phyloP scores from a whole-genome alignment of 2,329 filamentous ascomycete species.

The Penicillium sp. region DNA sequence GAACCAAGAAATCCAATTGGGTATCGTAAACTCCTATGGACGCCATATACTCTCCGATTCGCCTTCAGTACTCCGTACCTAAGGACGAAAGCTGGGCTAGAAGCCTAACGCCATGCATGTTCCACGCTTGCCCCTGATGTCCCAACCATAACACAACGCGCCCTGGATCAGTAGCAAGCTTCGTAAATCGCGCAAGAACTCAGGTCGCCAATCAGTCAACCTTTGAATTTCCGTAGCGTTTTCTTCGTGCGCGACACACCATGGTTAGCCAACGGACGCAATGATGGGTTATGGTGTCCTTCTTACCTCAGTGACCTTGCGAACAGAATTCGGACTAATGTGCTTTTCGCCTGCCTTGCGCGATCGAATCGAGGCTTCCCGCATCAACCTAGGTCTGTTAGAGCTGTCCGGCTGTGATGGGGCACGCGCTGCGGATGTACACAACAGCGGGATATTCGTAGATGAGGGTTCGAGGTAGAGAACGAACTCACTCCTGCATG shows the following conservation, averaged over 20 bases:
- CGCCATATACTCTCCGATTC: constrained; percentile 6
- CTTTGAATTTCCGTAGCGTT: constrained; percentile 70
- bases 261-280: background rate
- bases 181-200: background rate
- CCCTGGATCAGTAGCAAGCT: background rate
- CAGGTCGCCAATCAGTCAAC: constrained; percentile 48
- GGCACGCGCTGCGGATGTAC: background rate
- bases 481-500: constrained; percentile 63
- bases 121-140: background rate
- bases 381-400: constrained; percentile 65
- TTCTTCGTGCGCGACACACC: constrained; percentile 52
- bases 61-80: background rate
- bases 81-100: background rate
- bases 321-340: constrained; percentile 75
- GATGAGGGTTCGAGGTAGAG: background rate
- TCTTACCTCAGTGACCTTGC: constrained; percentile 74
- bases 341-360: constrained; percentile 75
- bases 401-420: background rate
- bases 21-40: constrained; percentile 24
- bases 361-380: constrained; percentile 76
- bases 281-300: background rate
- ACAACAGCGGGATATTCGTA: background rate
- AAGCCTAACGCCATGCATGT: background rate
- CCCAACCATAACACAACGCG: background rate
- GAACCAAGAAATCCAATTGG: constrained; percentile 11